A percentile compares a stretch with the other conserved stretches of the same genome.
Evolutionary conservation across 805 yeast species (phyloP).

Genomic region (Cyberlindnera euphorbiae): DNA sequence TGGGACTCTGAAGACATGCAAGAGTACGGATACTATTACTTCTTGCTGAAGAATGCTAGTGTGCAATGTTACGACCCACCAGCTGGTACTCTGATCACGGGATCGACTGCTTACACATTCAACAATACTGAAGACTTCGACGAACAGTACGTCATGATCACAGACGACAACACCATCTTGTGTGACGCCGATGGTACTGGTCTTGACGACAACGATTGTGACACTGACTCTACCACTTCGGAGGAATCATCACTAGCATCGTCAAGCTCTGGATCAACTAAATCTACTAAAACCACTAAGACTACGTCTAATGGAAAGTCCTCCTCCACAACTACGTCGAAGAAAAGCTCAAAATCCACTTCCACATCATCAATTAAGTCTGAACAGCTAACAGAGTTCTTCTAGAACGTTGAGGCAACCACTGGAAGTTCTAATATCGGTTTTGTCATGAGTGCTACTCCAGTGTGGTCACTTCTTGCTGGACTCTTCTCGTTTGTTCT

Average conservation of each 20-base stretch:
- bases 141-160: conserved; percentile 50
- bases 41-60: conserved; percentile 52
- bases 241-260: conserved; percentile 10
- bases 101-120: conserved; percentile 49
- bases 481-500: conserved; percentile 2
- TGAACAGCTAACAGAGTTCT: conserved; percentile 4
- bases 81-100: conserved; percentile 38
- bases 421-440: conserved; percentile 1
- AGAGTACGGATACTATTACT: conserved; percentile 78
- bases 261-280: neutral
- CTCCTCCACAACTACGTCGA: conserved; percentile 4
- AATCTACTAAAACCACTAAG: conserved; percentile 1
- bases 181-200: conserved; percentile 65
- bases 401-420: conserved; percentile 1
- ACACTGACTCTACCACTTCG: conserved; percentile 1
- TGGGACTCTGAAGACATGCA: conserved; percentile 76
- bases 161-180: conserved; percentile 57
- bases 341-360: conserved; percentile 4
- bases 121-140: conserved; percentile 44
- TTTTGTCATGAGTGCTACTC: conserved; percentile 1
- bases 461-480: conserved; percentile 2
- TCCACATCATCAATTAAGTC: conserved; percentile 4
- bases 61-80: conserved; percentile 77
- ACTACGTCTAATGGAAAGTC: neutral
- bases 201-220: conserved; percentile 42